These are phyloP conservation scores for Colletotrichum euphorbiae DNA, from an alignment of 2,329 filamentous ascomycete genomes.

Conservation along the genomic window DNA sequence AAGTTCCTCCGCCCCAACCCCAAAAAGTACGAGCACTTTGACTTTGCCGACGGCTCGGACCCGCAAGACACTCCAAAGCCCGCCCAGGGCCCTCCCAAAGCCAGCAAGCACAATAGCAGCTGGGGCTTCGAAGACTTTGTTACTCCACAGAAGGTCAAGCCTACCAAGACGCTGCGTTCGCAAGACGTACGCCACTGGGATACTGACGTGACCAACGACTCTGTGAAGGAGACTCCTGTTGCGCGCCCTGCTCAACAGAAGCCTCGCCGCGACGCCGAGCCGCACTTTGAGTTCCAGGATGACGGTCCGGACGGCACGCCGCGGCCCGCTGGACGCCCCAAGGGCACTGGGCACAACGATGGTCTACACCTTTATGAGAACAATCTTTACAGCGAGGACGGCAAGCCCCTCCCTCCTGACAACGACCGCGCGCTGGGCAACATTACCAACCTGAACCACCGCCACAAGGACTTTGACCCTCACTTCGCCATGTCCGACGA, in stretches of 20 bases:
- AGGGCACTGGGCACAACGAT: conserved; percentile 72
- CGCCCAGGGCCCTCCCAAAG: conserved; percentile 59
- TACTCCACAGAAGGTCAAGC: conserved; percentile 80
- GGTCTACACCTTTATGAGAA: conserved; percentile 82
- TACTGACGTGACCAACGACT: conserved; percentile 71
- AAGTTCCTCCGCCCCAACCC: conserved; percentile 74
- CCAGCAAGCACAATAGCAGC: conserved; percentile 74
- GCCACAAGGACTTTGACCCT: conserved; percentile 79
- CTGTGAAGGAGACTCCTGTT: conserved; percentile 65
- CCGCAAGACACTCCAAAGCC: conserved; percentile 59
- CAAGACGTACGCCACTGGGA: conserved; percentile 85
- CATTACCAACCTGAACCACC: conserved; percentile 79
- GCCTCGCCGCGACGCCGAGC: conserved; percentile 81
- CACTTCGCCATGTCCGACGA: conserved; percentile 83
- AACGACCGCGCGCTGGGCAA: conserved; percentile 65
- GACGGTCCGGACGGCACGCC: conserved; percentile 70
- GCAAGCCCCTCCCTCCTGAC: conserved; percentile 53
- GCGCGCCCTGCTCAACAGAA: conserved; percentile 68
- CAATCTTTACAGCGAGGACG: conserved; percentile 74
- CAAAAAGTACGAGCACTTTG: conserved; percentile 87
- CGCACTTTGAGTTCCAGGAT: conserved; percentile 88
- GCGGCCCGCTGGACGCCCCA: conserved; percentile 58
- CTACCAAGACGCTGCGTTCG: conserved; percentile 68
- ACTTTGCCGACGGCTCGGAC: conserved; percentile 76
- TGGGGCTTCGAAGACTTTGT: conserved; percentile 92